phyloP scores from a whole-genome alignment of 768 basidiomycete species.

The Russula compacta region DNA sequence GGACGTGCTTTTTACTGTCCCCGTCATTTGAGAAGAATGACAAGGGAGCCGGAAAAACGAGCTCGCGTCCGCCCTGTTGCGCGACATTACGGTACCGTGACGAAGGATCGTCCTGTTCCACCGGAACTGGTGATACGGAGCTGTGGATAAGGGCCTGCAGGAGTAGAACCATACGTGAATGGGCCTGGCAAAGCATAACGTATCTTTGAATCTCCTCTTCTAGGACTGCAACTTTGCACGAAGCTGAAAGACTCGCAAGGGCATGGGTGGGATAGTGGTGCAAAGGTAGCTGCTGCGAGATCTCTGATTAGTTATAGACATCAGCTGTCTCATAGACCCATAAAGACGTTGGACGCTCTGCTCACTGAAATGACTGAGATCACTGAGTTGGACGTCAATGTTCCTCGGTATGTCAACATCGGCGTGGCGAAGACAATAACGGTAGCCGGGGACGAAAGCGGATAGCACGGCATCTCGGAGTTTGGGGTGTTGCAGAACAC shows the following conservation, averaged over 20 bases:
- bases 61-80: constrained; percentile 36
- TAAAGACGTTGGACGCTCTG: constrained; percentile 19
- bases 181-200: constrained; percentile 46
- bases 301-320: constrained; percentile 34
- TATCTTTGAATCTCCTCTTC: constrained; percentile 32
- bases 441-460: constrained; percentile 51
- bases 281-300: constrained; percentile 54
- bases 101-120: constrained; percentile 27
- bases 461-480: constrained; percentile 34
- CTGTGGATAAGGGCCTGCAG: constrained; percentile 67
- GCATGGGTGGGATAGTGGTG: constrained; percentile 68
- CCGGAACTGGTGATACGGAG: constrained; percentile 33
- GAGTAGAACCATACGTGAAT: constrained; percentile 67
- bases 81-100: constrained; percentile 18
- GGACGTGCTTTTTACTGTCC: neutral
- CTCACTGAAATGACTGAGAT: constrained; percentile 61
- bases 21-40: constrained; percentile 32
- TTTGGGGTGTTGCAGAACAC: constrained; percentile 26
- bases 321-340: neutral
- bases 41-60: constrained; percentile 69
- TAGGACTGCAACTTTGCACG: constrained; percentile 27
- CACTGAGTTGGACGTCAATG: constrained; percentile 45
- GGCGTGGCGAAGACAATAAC: constrained; percentile 33
- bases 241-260: constrained; percentile 40
- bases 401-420: constrained; percentile 35